A percentile compares a stretch with the other conserved stretches of the same genome.
Evolutionary conservation across 352 stramenopile genomes (phyloP).

Genomic region (Globisporangium irregulare): DNA sequence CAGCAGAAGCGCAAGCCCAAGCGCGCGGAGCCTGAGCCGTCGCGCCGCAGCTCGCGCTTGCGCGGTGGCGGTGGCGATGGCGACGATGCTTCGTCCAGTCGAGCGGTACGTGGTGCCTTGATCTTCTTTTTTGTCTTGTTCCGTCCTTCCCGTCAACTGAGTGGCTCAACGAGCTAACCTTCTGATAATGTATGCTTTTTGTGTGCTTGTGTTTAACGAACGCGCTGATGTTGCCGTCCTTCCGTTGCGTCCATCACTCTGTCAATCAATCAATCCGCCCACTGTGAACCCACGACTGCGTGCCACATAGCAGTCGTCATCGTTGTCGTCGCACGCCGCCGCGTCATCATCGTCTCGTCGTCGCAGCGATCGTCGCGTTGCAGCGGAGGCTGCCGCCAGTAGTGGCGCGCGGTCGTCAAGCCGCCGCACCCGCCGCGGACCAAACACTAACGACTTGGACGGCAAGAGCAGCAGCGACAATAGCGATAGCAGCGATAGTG

Average conservation of each 20-base stretch:
- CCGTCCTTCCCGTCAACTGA: neutral
- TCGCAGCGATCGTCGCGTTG: conserved; percentile 18
- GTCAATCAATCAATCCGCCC: neutral
- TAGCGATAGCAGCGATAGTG: conserved; percentile 2
- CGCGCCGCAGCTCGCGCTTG: conserved; percentile 15
- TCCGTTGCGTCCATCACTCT: neutral
- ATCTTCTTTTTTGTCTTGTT: neutral
- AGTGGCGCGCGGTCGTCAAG: neutral
- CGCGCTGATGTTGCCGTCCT: neutral
- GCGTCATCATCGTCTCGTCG: conserved; percentile 8
- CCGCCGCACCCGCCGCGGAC: neutral
- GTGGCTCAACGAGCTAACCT: neutral
- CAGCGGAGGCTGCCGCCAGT: neutral
- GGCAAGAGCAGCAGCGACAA: neutral
- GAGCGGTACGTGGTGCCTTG: conserved; percentile 4
- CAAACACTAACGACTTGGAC: neutral
- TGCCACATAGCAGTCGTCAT: neutral
- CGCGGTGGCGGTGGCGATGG: neutral
- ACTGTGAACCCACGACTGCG: neutral
- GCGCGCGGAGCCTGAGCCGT: conserved; percentile 5
- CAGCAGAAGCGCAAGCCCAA: neutral
- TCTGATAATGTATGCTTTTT: neutral
- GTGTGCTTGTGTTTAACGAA: neutral
- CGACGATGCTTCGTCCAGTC: neutral
- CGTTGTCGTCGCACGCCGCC: neutral